phyloP scores from a whole-genome alignment of 352 stramenopile genomes.

The Globisporangium emineosum region DNA sequence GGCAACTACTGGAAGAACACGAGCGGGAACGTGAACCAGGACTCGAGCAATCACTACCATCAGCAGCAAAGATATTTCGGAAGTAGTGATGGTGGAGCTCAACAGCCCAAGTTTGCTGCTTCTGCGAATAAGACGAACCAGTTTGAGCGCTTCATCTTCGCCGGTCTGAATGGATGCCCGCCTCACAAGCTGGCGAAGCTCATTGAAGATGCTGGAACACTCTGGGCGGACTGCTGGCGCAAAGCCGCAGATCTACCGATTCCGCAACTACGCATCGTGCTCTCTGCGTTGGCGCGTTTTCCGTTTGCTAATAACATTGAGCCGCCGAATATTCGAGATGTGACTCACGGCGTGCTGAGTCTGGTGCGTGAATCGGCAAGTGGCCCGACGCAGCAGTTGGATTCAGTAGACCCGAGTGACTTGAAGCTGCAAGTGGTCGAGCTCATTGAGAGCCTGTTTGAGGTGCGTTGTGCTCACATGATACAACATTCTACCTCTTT shows the following conservation, averaged over 20 bases:
- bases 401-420: constrained; percentile 2
- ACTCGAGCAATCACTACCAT: constrained; percentile 4
- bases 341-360: constrained; percentile 36
- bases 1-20: constrained; percentile 6
- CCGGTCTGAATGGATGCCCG: constrained; percentile 34
- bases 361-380: constrained; percentile 34
- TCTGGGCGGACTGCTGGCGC: constrained; percentile 55
- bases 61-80: not conserved
- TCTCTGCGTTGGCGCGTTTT: constrained; percentile 45
- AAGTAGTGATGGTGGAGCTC: not conserved
- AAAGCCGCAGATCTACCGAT: constrained; percentile 28
- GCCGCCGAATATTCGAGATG: constrained; percentile 32
- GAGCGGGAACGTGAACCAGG: not conserved
- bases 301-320: constrained; percentile 36
- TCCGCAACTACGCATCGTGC: constrained; percentile 34
- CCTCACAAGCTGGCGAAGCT: constrained; percentile 36
- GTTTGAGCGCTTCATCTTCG: constrained; percentile 41
- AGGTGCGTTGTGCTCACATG: constrained; percentile 3
- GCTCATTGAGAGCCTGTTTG: constrained; percentile 18
- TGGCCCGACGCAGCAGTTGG: constrained; percentile 1
- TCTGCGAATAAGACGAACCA: constrained; percentile 6
- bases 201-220: constrained; percentile 28
- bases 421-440: constrained; percentile 13
- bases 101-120: not conserved
- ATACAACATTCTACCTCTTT: not conserved